Base-by-base conservation (phyloP, 2,329 filamentous ascomycete genomes). In the Rutstroemia sp. region DNA sequence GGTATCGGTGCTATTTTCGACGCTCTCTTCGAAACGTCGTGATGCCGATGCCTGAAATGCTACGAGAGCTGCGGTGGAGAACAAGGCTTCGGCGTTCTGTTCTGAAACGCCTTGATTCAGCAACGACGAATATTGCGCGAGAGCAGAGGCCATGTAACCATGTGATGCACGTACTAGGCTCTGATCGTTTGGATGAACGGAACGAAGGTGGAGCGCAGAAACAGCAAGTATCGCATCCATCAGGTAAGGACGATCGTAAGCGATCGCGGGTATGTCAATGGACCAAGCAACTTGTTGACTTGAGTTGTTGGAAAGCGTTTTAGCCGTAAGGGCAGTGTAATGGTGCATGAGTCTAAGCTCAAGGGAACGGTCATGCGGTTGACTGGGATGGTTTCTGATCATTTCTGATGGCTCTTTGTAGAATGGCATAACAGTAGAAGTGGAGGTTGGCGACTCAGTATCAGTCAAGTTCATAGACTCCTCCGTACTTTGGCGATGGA, bases 41-140 rank as follows among this genome's bases (percentile, higher is more conserved):
- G 82, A 77, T 42, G 88, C 75, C 27, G 82, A 79, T 62, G 87
- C 75, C 68, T 90, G 77, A 69, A 90, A 83, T 65, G 87, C 74
- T 67, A 90, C 82, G 63, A 87, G 73, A 2, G 82, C 75, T 1
- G 82, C 76, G 0, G 82, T 86, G 21, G 85, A 71, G 62, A 86
- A 86, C 1, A 86, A 73, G 0, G 81, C 76, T 66, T 85, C 82
- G 8, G 83, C 82, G 57, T 86, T 86, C 34, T 73, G 70, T 34
- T 79, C 74, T 30, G 76, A 79, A 57, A 85, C 81, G 25, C 83
- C 83, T 34, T 73, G 72, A 46, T 77, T 78, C 30, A 86, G 71
- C 0, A 77, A 75, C 2, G 75, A 73, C 58, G 81, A 80, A 65
- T 86, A 86, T 57, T 83, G 78, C 41, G 79, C 77, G 42, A 86